phyloP scores from a whole-genome alignment of 768 basidiomycete genomes.

The Amanita exitialis region DNA sequence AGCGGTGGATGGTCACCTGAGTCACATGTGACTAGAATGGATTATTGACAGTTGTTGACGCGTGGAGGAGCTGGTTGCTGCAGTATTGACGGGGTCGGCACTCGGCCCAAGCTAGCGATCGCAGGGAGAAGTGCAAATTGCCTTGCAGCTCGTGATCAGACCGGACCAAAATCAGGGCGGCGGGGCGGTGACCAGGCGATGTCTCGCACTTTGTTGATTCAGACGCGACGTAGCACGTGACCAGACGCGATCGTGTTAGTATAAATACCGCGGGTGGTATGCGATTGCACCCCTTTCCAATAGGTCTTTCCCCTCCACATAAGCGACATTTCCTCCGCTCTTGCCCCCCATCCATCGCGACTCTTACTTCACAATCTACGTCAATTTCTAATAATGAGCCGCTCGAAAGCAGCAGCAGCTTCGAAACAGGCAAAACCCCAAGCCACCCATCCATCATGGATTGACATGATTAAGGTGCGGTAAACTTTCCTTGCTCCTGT shows the following conservation, averaged over 20 bases:
- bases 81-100: not conserved
- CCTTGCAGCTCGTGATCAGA: too few species aligned
- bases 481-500: slow-evolving; percentile 3
- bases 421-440: slow-evolving; percentile 29
- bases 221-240: slow-evolving; percentile 27
- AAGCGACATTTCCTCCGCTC: slow-evolving; percentile 9
- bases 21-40: not conserved
- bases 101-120: too few species aligned
- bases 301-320: slow-evolving; percentile 5
- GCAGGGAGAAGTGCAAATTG: too few species aligned
- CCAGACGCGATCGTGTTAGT: slow-evolving; percentile 32
- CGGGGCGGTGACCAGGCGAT: not conserved
- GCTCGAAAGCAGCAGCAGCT: slow-evolving; percentile 15
- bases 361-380: slow-evolving; percentile 9
- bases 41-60: slow-evolving; percentile 1
- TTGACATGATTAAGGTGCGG: slow-evolving; percentile 75
- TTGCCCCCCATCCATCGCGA: slow-evolving; percentile 8
- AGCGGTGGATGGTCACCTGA: not conserved
- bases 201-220: slow-evolving; percentile 28
- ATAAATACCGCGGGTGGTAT: slow-evolving; percentile 29
- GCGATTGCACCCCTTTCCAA: slow-evolving; percentile 29
- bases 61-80: not conserved
- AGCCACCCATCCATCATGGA: slow-evolving; percentile 47
- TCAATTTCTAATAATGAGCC: not conserved
- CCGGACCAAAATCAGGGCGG: not conserved